Base-by-base conservation (phyloP, 2,329 filamentous ascomycete species). In the Phyllosticta capitalensis region DNA sequence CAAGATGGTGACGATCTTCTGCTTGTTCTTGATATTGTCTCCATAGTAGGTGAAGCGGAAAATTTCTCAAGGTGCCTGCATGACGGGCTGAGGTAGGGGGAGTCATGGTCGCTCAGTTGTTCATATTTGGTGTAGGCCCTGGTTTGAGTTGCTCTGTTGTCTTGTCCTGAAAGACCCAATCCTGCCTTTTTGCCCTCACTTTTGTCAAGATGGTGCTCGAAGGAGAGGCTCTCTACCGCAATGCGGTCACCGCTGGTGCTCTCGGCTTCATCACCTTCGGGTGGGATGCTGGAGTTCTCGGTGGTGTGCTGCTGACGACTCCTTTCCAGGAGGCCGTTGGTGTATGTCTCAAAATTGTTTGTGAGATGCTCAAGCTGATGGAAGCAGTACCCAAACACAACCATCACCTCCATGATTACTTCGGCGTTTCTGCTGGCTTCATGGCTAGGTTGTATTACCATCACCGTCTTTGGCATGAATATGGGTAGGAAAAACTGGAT, bases 221-320 rank as follows among this genome's bases (percentile, higher is more conserved):
- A 56, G 58, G 58, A 28, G 53, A 53, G 22, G 21, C 50, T 4
- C 54, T 60, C 10, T 60, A 60, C 54, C 58, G 53, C 10, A 60
- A 54, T 56, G 58, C 58, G 21, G 58, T 60, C 28, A 49, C 51
- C 22, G 58, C 58, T 14, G 58, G 58, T 28, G 54, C 67, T 60
- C 65, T 70, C 59, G 69, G 67, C 38, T 71, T 71, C 64, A 66
- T 72, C 63, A 67, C 70, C 61, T 72, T 67, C 54, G 70, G 69
- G 10, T 72, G 70, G 64, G 70, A 72, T 63, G 70, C 69, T 9
- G 70, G 70, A 59, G 70, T 72, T 7, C 61, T 72, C 5, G 70
- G 69, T 51, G 69, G 70, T 48, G 66, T 72, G 10, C 62, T 70
- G 5, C 63, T 65, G 28, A 70, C 68, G 3, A 54, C 60, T 4